phyloP scores from a whole-genome alignment of 768 basidiomycete species.

The Rhodotorula babjevae region DNA sequence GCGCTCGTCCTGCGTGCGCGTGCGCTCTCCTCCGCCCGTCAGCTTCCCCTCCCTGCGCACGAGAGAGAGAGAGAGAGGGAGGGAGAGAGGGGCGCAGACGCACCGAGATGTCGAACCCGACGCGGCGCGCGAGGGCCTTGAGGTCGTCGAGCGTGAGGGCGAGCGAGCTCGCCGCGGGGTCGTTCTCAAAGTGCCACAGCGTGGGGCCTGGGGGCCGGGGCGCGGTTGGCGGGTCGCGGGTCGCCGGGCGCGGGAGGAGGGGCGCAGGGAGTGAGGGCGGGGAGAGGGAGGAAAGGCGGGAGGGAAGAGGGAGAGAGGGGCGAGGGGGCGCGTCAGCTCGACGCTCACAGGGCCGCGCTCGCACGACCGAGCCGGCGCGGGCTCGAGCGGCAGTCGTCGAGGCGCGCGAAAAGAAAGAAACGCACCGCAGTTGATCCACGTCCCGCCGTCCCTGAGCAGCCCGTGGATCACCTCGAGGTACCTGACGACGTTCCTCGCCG shows the following conservation, averaged over 20 bases:
- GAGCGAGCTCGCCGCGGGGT: conserved; percentile 67
- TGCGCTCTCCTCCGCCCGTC: background rate
- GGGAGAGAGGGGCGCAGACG: conserved; percentile 46
- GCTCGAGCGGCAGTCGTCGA: too few relatives aligned
- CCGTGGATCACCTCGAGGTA: conserved; percentile 81
- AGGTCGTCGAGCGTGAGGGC: conserved; percentile 88
- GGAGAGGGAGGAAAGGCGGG: too few relatives aligned
- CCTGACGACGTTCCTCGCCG: conserved; percentile 85
- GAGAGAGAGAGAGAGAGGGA: conserved; percentile 17
- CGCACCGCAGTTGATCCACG: conserved; percentile 84
- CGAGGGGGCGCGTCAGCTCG: too few relatives aligned
- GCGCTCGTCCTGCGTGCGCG: conserved; percentile 64
- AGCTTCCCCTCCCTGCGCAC: background rate
- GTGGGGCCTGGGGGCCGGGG: conserved; percentile 66
- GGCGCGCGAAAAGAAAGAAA: background rate
- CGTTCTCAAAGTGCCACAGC: conserved; percentile 97
- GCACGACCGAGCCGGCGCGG: too few relatives aligned
- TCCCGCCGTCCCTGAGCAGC: conserved; percentile 75
- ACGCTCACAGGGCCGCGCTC: too few relatives aligned
- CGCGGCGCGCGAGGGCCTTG: conserved; percentile 62
- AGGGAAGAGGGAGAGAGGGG: too few relatives aligned
- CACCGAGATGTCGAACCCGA: conserved; percentile 80
- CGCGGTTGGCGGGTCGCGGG: too few relatives aligned
- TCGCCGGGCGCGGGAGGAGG: too few relatives aligned
- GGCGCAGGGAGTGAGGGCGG: too few relatives aligned